Base-by-base conservation (phyloP, 2,329 filamentous ascomycete genomes). In the Pseudogymnoascus sp. region DNA sequence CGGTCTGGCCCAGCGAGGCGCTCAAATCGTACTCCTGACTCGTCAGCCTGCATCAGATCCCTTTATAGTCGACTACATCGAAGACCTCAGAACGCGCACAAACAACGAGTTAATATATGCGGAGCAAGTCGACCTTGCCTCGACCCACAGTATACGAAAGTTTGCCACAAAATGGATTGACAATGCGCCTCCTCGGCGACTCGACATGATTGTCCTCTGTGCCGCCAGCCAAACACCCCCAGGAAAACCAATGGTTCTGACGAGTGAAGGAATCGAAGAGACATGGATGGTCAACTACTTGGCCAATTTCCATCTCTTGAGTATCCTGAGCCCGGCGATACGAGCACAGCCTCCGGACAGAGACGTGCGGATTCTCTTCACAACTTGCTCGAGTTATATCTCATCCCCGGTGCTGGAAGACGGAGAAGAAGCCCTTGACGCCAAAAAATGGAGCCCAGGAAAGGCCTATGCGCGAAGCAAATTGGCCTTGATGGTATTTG, bases 81-180 rank as follows among this genome's bases (percentile, higher is more conserved):
- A 96, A 69, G 93, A 97, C 74, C 76, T 99, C 45, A 88, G 96
- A 63, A 79, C 82, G 29, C 80, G 82, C 62, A 91, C 91, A 6
- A 82, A 84, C 34, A 97, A 97, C 77, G 81, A 93, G 64, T 81
- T 99, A 72, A 91, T 99, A 69, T 97, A 96, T 71, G 92, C 95
- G 65, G 95, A 99, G 75, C 90, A 96, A 76, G 91, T 96, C 70
- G 92, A 99, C 73, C 84, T 99, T 29, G 79, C 88, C 11, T 93
- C 89, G 14, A 80, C 99, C n/a, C 86, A 96, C 74, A 96, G 90
- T 74, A 88, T 99, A 70, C 89, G 95, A 40, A 83, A 87, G 67
- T 99, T 99, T 74, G 95, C 95, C 11, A 99, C 95, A 0, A 93
- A 91, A 78, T 99, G 96, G 93, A 91, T 99, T 68, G 93, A 99